Percentiles rank a stretch among this genome's conserved stretches.
Conservation (phyloP, 202 grass and related monocot genomes). For the Miscanthus sacchariflorus region DNA sequence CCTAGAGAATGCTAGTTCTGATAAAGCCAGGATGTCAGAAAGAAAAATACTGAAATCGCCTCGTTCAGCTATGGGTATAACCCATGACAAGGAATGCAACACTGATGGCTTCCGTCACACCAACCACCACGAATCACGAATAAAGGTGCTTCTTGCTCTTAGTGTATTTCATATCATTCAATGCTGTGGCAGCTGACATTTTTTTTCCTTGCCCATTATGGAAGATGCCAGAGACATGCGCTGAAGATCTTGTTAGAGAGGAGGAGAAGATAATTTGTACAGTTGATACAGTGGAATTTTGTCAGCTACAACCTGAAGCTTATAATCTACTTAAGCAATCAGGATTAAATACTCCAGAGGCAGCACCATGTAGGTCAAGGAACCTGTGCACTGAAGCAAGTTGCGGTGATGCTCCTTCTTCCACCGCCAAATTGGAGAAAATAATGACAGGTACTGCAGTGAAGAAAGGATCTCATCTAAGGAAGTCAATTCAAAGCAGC, state of each 20-base stretch:
- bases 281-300: slow-evolving; percentile 44
- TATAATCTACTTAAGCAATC: slow-evolving; percentile 52
- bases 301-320: slow-evolving; percentile 47
- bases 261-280: slow-evolving; percentile 57
- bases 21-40: slow-evolving; percentile 53
- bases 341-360: slow-evolving; percentile 57
- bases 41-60: slow-evolving; percentile 61
- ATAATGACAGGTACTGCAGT: slow-evolving; percentile 50
- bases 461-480: slow-evolving; percentile 83
- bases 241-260: slow-evolving; percentile 50
- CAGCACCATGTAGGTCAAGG: slow-evolving; percentile 51
- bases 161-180: slow-evolving; percentile 30
- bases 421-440: slow-evolving; percentile 59
- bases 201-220: slow-evolving; percentile 46
- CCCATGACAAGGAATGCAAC: slow-evolving; percentile 47
- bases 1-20: slow-evolving; percentile 62
- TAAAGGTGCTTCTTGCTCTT: slow-evolving; percentile 42
- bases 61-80: slow-evolving; percentile 36
- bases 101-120: slow-evolving; percentile 46
- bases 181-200: slow-evolving; percentile 19
- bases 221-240: slow-evolving; percentile 47
- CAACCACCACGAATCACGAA: slow-evolving; percentile 42
- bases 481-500: slow-evolving; percentile 85
- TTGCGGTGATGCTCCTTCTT: slow-evolving; percentile 39
- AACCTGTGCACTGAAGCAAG: slow-evolving; percentile 47